Conservation (phyloP, 345 rosid species). For the sweet orange (Citrus sinensis) region DVS_A1.0 CM039167.1:4119001-4119500, state of each 20-base stretch:
- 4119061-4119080: conserved; percentile 10
- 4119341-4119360: conserved; percentile 1
- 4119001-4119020: conserved; percentile 95
- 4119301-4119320: conserved; percentile 4
- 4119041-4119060: conserved; percentile 67
- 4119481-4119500: conserved; percentile 45
- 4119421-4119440: conserved; percentile 85
- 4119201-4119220: conserved; percentile 8
- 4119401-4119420: conserved; percentile 97
- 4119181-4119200: conserved; percentile 3
- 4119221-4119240: conserved; percentile 8
- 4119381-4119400: conserved; percentile 31
- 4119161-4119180: background rate
- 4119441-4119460: conserved; percentile 70
- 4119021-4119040: conserved; percentile 93
- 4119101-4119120: conserved; percentile 2
- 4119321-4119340: conserved; percentile 11
- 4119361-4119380: background rate
- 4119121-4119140: background rate
- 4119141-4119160: background rate
- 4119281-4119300: conserved; percentile 85
- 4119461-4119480: conserved; percentile 56
- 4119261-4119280: conserved; percentile 78
- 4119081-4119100: conserved; percentile 3
- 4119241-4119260: conserved; percentile 88